phyloP scores from a whole-genome alignment of 208 protist species.

The Trypanosoma lewisi region DNA sequence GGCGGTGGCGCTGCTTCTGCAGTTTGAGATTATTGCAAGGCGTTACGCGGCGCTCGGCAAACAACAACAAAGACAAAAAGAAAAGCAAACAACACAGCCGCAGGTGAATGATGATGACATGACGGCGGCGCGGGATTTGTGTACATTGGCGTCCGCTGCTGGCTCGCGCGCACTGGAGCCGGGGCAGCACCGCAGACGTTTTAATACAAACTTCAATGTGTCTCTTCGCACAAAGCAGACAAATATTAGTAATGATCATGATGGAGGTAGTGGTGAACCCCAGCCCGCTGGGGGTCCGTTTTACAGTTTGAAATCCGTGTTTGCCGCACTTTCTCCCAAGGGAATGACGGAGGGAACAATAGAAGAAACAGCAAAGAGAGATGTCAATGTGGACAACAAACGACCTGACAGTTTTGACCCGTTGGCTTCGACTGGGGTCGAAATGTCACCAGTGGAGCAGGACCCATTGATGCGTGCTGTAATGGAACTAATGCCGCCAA shows the following conservation, averaged over 20 bases:
- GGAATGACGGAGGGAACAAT: neutral
- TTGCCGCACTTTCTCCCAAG: conserved; percentile 10
- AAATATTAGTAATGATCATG: neutral
- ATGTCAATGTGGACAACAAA: neutral
- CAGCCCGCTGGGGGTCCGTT: neutral
- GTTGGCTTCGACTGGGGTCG: neutral
- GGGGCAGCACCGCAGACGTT: conserved; percentile 14
- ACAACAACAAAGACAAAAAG: neutral
- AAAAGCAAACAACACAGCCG: too few species aligned
- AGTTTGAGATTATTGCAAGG: conserved; percentile 23
- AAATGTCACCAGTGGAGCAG: neutral
- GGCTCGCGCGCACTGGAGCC: conserved; percentile 20
- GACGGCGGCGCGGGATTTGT: conserved; percentile 17
- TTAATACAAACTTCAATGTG: conserved; percentile 12
- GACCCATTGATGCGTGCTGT: conserved; percentile 16
- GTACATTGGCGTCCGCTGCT: conserved; percentile 6
- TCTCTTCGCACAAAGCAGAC: neutral
- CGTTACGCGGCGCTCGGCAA: conserved; percentile 6
- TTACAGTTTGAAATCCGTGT: conserved; percentile 18
- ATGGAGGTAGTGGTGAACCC: neutral
- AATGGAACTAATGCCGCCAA: neutral
- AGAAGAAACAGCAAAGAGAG: neutral
- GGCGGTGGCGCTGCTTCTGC: conserved; percentile 14
- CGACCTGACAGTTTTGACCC: neutral
- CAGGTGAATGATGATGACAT: too few species aligned